Percentiles rank a stretch among this genome's conserved stretches.
Conservation (phyloP, 805 yeast species). For the Lachancea nothofagi region DNA sequence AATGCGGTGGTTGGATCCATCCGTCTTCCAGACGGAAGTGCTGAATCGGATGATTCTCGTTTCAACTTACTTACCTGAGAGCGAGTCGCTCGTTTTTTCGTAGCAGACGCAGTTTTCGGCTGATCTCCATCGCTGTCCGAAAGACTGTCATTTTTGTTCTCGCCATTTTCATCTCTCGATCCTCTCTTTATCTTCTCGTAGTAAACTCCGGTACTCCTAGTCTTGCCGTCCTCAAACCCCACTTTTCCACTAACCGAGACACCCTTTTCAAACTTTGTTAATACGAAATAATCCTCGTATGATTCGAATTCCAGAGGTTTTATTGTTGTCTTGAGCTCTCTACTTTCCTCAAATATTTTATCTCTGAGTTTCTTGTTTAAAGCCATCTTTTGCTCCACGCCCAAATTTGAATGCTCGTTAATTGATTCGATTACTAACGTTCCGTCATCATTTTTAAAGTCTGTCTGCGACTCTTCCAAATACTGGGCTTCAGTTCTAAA, state of each 20-base stretch:
- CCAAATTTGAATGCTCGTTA: neutral
- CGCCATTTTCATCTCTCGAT: neutral
- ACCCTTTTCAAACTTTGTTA: slow-evolving; percentile 29
- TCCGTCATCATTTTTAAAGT: no score
- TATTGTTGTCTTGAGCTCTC: slow-evolving; percentile 14
- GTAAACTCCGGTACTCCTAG: slow-evolving; percentile 25
- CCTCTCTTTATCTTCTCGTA: slow-evolving; percentile 22
- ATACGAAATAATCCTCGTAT: slow-evolving; percentile 27
- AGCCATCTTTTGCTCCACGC: slow-evolving; percentile 3
- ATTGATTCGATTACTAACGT: no score
- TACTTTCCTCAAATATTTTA: slow-evolving; percentile 3
- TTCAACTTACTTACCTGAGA: slow-evolving; percentile 3
- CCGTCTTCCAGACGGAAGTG: neutral
- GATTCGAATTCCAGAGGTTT: slow-evolving; percentile 33
- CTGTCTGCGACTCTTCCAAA: no score
- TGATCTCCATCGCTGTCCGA: slow-evolving; percentile 5
- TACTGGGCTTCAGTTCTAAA: neutral
- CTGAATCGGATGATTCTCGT: neutral
- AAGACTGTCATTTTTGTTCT: neutral
- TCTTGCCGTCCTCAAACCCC: slow-evolving; percentile 25
- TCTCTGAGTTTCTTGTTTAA: slow-evolving; percentile 3
- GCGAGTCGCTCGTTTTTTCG: slow-evolving; percentile 9
- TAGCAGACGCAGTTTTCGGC: slow-evolving; percentile 1
- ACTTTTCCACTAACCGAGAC: slow-evolving; percentile 32
- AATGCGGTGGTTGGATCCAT: slow-evolving; percentile 1